Base-by-base conservation (phyloP, 495 filamentous ascomycete genomes). In the Aspergillus sclerotioniger region DNA sequence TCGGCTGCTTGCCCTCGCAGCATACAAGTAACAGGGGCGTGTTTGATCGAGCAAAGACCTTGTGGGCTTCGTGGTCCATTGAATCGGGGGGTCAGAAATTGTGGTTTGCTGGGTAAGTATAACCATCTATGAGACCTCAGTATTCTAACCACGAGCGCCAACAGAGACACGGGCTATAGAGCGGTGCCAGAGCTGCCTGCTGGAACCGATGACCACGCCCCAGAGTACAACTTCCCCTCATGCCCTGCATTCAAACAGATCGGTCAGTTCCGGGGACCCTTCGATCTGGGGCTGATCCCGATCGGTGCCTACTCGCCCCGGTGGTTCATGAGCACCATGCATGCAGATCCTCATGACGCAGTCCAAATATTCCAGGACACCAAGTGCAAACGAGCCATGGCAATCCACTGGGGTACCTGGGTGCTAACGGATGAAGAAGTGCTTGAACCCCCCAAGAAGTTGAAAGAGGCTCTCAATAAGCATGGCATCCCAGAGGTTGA, bases 371-470 rank as follows among this genome's bases (percentile, higher is more conserved):
- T 96, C 76, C 71, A 76, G 33, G 94, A 97, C 61, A 96, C 91
- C 16, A 83, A 83, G 59, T 98, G 94, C 75, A 81, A 85, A 67
- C 79, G 76, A 46, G 93, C 92, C 16, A 82, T 98, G 76, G 93
- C 82, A 13, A 96, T 98, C 59, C 93, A 98, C 66, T 98, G 93
- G 93, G 92, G 85, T 21, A 91, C 91, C 0, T 97, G 92, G 91
- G 87, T 91, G 8, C 69, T 98, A 59, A 96, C 93, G 0, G 82
- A 84, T 57, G 93, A 98, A 71, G 88, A 90, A 62, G 85, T 94
- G 12, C 72, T 92, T 48, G 91, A 96, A 73, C 93, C 93, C 17
- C 92, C 92, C 5, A 71, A 71, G 72, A 72, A 90, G 70, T 72
- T 98, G 58, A 88, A 81, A 67, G 74, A 87, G 64, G 92, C 94